Base-by-base conservation (phyloP, 176 grass and related monocot species). In the Musa schizocarpa region DNA sequence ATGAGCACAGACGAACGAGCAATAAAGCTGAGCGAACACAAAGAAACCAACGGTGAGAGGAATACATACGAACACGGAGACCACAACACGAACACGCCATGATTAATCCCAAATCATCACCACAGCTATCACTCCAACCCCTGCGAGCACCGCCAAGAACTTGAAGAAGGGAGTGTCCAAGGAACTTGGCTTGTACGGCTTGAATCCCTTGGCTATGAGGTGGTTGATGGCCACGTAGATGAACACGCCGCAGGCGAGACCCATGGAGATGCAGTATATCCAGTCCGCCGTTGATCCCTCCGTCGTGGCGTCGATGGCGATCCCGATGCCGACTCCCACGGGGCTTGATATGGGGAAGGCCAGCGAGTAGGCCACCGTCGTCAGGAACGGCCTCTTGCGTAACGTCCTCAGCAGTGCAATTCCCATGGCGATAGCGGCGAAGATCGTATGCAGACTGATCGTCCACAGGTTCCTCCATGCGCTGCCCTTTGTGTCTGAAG, bases 391-490 rank as follows among this genome's bases (percentile, higher is more conserved):
- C 1, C 89, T 82, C 69, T 79, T 76, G 1, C 81, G 89, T 19
- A 88, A 55, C 76, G 92, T 88, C 43, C 81, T 78, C 9, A 92
- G 85, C 66, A 90, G 81, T 22, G 82, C 89, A 56, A 96, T 89
- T 24, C 92, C 92, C 92, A 92, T 96, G 48, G 89, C 80, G 73
- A 92, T 80, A 11, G 89, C 92, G 0, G 85, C 85, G 22, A 96
- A 86, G 23, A 92, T 81, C 78, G 92, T 96, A 69, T 89, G 89
- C 72, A 89, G 78, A 0, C 81, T 72, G 68, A 92, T 96, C 5
- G 88, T 96, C 92, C 92, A 96, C 9, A 96, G 84, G 74, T 92
- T 92, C 59, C 87, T 78, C 87, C 89, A 96, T 3, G 85, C 87
- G 6, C 81, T 85, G 22, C 61, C 69, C 80, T 83, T 90, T 0